Evolutionary conservation across 2,329 filamentous ascomycete genomes (phyloP), one percentile per base, ranked within the genome.

Genomic region (Apiospora kogelbergensis): DNA sequence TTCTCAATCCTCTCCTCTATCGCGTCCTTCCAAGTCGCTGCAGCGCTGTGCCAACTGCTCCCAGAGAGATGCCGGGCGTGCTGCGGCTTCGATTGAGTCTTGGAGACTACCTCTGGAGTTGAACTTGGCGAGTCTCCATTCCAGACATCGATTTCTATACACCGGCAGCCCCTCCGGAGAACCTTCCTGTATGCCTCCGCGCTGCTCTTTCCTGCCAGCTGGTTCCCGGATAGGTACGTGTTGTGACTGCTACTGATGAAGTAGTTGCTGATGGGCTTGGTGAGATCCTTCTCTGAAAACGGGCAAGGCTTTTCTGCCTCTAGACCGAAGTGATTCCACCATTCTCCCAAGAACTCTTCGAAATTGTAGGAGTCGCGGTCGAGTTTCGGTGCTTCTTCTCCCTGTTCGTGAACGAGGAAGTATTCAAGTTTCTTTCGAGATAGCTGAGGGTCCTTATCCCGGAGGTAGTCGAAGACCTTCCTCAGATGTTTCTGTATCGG

Each of bases 221-320:
- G 95, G 75, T 97, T 94, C 2, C 95, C 95, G 1, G 91, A 90
- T 53, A 97, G 84, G 78, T 97, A 98, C 0, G 95, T 98, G 78
- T 98, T 98, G 83, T 98, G 95, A 77, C 94, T 97, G 73, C 93
- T 97, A 71, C 91, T 97, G 78, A 98, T 95, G 79, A 94, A 98
- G 82, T 98, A 98, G 78, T 97, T 94, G 63, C 91, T 93, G 69
- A 97, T 85, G 4, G 93, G 92, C 67, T 87, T 88, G 0, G 86
- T 86, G 41, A 89, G 78, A 76, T 94, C 91, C 69, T 88, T 84
- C 71, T 81, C 75, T 40, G 81, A 74, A 26, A 79, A 69, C 9
- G 81, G 78, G 26, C 81, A 77, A n/a, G 84, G 83, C 72, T 76
- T 80, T 24, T 81, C 73, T 4, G 86, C 85, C 41, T 83, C 78